phyloP scores from a whole-genome alignment of 805 yeast species.

The Peterozyma toletana region DNA sequence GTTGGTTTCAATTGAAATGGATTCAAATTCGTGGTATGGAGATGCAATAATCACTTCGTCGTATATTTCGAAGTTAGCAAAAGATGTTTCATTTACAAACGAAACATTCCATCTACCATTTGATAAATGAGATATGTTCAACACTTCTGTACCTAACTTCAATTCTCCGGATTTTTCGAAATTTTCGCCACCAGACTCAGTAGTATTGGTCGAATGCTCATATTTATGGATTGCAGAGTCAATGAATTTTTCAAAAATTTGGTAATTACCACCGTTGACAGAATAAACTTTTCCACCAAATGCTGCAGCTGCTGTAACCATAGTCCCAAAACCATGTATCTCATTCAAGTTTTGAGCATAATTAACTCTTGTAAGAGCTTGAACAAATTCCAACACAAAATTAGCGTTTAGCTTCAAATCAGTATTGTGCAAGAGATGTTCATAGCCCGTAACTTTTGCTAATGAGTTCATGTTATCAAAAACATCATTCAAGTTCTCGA shows the following conservation, averaged over 20 bases:
- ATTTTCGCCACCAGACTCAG: constrained; percentile 21
- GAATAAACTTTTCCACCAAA: constrained; percentile 18
- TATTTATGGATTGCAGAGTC: constrained; percentile 16
- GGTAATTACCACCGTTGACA: constrained; percentile 38
- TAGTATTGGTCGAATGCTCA: constrained; percentile 20
- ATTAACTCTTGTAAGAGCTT: constrained; percentile 35
- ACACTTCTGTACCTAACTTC: not conserved
- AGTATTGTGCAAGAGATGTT: constrained; percentile 13
- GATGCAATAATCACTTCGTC: constrained; percentile 40
- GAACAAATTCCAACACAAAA: constrained; percentile 23
- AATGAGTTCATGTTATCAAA: constrained; percentile 18
- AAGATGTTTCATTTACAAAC: too few relatives aligned
- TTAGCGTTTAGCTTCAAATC: not conserved
- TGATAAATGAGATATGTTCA: constrained; percentile 6
- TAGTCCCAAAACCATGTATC: constrained; percentile 35
- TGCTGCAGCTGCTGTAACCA: constrained; percentile 30
- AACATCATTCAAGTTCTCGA: constrained; percentile 17
- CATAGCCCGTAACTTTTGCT: constrained; percentile 17
- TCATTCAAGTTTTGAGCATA: constrained; percentile 32
- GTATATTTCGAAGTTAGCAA: constrained; percentile 11
- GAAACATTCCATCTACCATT: not conserved
- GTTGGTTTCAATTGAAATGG: constrained; percentile 5
- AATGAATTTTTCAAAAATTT: constrained; percentile 33
- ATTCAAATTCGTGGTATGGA: constrained; percentile 24
- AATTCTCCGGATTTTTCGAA: not conserved